Conservation (phyloP, 352 stramenopile species). For the Saprolegnia diclina region DNA sequence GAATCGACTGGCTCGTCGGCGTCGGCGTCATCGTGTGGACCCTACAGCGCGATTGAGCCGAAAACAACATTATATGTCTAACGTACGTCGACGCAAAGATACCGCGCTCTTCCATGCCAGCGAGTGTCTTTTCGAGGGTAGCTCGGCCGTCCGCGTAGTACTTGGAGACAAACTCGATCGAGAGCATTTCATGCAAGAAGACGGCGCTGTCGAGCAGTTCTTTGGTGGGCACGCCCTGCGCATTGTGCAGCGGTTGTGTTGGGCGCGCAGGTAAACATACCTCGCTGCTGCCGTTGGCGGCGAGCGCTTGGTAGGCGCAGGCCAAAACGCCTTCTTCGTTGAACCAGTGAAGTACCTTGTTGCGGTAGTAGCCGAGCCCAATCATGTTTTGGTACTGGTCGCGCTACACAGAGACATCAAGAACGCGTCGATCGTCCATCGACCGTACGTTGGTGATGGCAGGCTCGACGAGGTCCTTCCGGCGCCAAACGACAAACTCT, state of each 20-base stretch:
- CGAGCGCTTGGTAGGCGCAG: slow-evolving; percentile 64
- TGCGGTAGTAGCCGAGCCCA: slow-evolving; percentile 79
- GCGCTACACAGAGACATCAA: slow-evolving; percentile 36
- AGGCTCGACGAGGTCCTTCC: slow-evolving; percentile 74
- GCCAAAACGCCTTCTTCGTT: slow-evolving; percentile 70
- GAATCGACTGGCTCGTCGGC: slow-evolving; percentile 35
- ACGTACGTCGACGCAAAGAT: slow-evolving; percentile 1
- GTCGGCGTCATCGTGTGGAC: neutral
- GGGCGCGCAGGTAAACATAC: neutral
- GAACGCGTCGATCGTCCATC: slow-evolving; percentile 3
- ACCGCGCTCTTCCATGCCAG: slow-evolving; percentile 20
- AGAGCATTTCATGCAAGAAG: slow-evolving; percentile 74
- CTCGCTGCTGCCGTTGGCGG: slow-evolving; percentile 17
- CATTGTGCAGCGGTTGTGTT: slow-evolving; percentile 20
- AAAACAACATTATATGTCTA: no score
- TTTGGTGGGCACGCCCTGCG: slow-evolving; percentile 37
- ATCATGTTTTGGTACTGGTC: slow-evolving; percentile 85
- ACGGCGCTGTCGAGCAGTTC: slow-evolving; percentile 54
- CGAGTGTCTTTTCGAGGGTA: slow-evolving; percentile 42
- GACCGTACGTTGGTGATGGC: slow-evolving; percentile 59
- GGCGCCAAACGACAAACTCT: slow-evolving; percentile 60
- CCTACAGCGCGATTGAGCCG: neutral
- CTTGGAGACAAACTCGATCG: slow-evolving; percentile 74
- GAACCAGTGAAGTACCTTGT: slow-evolving; percentile 86
- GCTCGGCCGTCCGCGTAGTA: slow-evolving; percentile 43